Evolutionary conservation across 73 alveolate species (phyloP), one percentile per base, ranked within the genome.

Genomic region (Diophrys appendiculata): DNA sequence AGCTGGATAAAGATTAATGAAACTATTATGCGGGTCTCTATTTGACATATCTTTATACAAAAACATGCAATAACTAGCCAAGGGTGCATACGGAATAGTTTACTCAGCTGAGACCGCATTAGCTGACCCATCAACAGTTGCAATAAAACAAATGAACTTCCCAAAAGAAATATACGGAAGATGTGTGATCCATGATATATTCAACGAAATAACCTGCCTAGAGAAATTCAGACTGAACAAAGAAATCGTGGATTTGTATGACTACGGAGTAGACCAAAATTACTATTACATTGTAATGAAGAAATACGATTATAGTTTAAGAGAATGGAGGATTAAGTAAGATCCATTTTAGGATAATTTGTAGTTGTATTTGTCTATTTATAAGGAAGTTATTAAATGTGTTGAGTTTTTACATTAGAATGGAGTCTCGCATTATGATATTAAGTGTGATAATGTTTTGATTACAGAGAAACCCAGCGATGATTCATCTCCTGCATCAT

Each of bases 1-100:
- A 43, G 60, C 60, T 43, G 99, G 99, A 5, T 92, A 88, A 65
- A 92, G 99, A 87, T 89, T 97, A 69, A 56, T 97, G 33, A 97
- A 97, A 84, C 93, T 97, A 53, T 79, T 96, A 11, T 94, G 98
- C 34, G 71, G 88, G 52, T 80, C 89, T 26, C 88, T 97, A 64
- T 96, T 96, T 75, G 99, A 97, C 78, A 52, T 88, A 11, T 52
- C 93, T 30, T 79, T 94, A 65, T 97, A 97, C 74, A 81, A 90
- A 26, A 95, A 93, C 76, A 90, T 98, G 97, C 89, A 89, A 43
- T 87, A 92, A 83, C 83, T 97, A 26, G 99, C 98, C 13, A 93
- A 93, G 68, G 99, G 99, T 28, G 98, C 98, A 34, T 97, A 94
- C 78, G 99, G 99, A 0, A 96, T 92, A 2, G 99, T 97, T 0